These are phyloP conservation scores for Arabidopsis thaliana DNA, from an alignment of 345 rosid species.

Conservation along the genomic window TAIR10.1 NC_003074.8:10430501-10431000, in stretches of 20 bases:
- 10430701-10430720: slow-evolving; percentile 59
- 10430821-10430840: slow-evolving; percentile 22
- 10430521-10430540: slow-evolving; percentile 53
- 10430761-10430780: slow-evolving; percentile 36
- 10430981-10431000: slow-evolving; percentile 43
- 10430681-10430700: slow-evolving; percentile 70
- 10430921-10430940: slow-evolving; percentile 46
- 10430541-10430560: slow-evolving; percentile 48
- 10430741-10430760: slow-evolving; percentile 39
- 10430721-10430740: slow-evolving; percentile 54
- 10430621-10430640: neutral
- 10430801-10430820: slow-evolving; percentile 20
- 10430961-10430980: slow-evolving; percentile 70
- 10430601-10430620: slow-evolving; percentile 63
- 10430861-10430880: slow-evolving; percentile 61
- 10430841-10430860: slow-evolving; percentile 41
- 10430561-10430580: slow-evolving; percentile 44
- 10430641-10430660: slow-evolving; percentile 3
- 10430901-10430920: slow-evolving; percentile 42
- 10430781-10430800: slow-evolving; percentile 40
- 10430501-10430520: slow-evolving; percentile 43
- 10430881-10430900: slow-evolving; percentile 57
- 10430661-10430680: slow-evolving; percentile 32
- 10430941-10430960: slow-evolving; percentile 66
- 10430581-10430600: slow-evolving; percentile 46